phyloP scores from a whole-genome alignment of 192 early-diverging fungal genomes.

The Geranomyces michiganensis region DNA sequence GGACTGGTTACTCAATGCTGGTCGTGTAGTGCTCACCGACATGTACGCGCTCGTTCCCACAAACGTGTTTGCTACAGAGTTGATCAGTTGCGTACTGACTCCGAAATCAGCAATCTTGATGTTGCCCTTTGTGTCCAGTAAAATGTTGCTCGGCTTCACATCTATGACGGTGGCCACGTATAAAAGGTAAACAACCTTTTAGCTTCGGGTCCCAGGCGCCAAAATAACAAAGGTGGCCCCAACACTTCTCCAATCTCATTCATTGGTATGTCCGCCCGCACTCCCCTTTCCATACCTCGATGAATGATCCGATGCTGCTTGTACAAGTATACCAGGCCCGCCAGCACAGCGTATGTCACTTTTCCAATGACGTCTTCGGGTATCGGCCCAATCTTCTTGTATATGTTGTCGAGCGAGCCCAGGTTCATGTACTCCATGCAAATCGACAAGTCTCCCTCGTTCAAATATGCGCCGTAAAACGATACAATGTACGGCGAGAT shows the following conservation, averaged over 20 bases:
- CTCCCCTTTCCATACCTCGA: conserved; percentile 74
- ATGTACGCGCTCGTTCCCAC: conserved; percentile 97
- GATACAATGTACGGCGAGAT: conserved; percentile 91
- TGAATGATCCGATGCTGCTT: conserved; percentile 88
- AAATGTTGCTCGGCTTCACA: conserved; percentile 97
- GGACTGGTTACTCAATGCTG: not conserved
- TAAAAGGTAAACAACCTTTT: not conserved
- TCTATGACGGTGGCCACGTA: too few species aligned
- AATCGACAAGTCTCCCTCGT: conserved; percentile 85
- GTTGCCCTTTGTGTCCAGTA: conserved; percentile 83
- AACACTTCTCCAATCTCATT: not conserved
- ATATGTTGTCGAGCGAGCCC: conserved; percentile 91
- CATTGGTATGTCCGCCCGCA: too few species aligned
- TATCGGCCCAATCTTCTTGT: conserved; percentile 82
- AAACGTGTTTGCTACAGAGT: conserved; percentile 92
- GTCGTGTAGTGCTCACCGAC: conserved; percentile 61
- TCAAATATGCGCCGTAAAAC: conserved; percentile 90
- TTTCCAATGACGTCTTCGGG: conserved; percentile 86
- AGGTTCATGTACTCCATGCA: conserved; percentile 98
- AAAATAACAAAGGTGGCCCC: too few species aligned
- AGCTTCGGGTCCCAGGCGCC: not conserved
- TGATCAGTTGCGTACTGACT: conserved; percentile 86
- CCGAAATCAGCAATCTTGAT: conserved; percentile 99
- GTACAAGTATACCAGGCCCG: conserved; percentile 91
- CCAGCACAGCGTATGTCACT: conserved; percentile 87